These are phyloP conservation scores for Sugiyamaella valdiviana DNA, from an alignment of 805 yeast species.

Conservation along the genomic window DNA sequence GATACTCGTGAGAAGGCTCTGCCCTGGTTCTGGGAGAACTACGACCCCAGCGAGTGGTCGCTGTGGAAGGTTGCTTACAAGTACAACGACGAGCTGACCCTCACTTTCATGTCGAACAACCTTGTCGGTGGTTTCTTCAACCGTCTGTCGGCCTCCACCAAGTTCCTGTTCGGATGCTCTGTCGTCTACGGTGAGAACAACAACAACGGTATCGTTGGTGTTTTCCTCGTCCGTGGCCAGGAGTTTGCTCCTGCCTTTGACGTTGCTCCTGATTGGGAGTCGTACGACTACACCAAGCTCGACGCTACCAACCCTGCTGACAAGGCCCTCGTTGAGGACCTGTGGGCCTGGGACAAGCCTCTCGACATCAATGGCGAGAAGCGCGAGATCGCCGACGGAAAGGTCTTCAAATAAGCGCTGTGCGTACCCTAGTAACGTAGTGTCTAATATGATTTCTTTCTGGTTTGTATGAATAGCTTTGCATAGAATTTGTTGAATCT, in stretches of 20 bases:
- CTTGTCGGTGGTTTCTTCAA: constrained; percentile 96
- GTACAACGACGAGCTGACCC: constrained; percentile 95
- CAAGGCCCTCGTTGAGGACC: constrained; percentile 74
- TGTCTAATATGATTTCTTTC: not conserved
- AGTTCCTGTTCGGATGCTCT: constrained; percentile 87
- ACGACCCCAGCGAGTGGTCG: constrained; percentile 89
- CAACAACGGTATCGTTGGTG: constrained; percentile 96
- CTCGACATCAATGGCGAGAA: constrained; percentile 68
- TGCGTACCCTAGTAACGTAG: not conserved
- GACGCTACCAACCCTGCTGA: constrained; percentile 73
- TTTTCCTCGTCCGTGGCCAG: constrained; percentile 92
- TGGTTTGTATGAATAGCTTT: not conserved
- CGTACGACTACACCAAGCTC: constrained; percentile 75
- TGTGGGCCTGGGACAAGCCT: constrained; percentile 99
- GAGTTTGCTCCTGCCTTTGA: constrained; percentile 86
- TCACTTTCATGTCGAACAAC: constrained; percentile 98
- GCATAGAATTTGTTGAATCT: not conserved
- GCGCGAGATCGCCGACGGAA: constrained; percentile 93
- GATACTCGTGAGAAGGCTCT: constrained; percentile 91
- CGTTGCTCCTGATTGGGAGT: constrained; percentile 99
- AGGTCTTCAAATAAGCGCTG: constrained; percentile 78
- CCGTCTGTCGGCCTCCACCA: constrained; percentile 87
- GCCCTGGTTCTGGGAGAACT: constrained; percentile 98
- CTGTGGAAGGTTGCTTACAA: constrained; percentile 92
- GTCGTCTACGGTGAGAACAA: constrained; percentile 98